phyloP scores from a whole-genome alignment of 2,329 filamentous ascomycete species.

The Purpureocillium lavendulum region DNA sequence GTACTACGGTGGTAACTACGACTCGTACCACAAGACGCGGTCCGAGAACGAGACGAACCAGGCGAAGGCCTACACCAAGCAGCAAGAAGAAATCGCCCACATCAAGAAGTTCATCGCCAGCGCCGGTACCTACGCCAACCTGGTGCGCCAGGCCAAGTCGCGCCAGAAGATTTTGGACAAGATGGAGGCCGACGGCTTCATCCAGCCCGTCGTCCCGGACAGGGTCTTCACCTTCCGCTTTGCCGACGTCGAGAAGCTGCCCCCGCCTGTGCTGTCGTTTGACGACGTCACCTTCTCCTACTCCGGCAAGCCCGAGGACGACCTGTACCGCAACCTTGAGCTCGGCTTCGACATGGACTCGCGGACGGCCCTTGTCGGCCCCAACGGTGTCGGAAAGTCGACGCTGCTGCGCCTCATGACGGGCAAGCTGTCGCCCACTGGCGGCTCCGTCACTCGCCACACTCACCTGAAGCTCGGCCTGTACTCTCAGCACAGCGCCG shows the following conservation, averaged over 20 bases:
- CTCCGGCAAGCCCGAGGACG: slow-evolving; percentile 80
- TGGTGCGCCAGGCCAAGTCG: slow-evolving; percentile 97
- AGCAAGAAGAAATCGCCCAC: slow-evolving; percentile 97
- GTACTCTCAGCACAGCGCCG: slow-evolving; percentile 97
- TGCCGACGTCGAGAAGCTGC: slow-evolving; percentile 98
- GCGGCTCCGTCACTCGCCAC: slow-evolving; percentile 77
- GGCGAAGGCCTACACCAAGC: slow-evolving; percentile 98
- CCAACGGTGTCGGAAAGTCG: slow-evolving; percentile 98
- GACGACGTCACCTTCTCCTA: slow-evolving; percentile 98
- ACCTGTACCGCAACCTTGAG: slow-evolving; percentile 92
- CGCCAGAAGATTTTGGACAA: slow-evolving; percentile 99
- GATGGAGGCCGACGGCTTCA: slow-evolving; percentile 99
- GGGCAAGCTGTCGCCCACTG: slow-evolving; percentile 80
- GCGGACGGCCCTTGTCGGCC: slow-evolving; percentile 89
- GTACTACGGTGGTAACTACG: slow-evolving; percentile 99
- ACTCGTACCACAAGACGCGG: slow-evolving; percentile 92
- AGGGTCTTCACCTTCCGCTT: slow-evolving; percentile 96
- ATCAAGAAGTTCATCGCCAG: slow-evolving; percentile 99
- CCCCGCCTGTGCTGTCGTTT: slow-evolving; percentile 90
- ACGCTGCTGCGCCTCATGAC: slow-evolving; percentile 95
- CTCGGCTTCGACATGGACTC: slow-evolving; percentile 99
- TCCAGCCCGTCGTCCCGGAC: slow-evolving; percentile 80
- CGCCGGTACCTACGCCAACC: slow-evolving; percentile 98
- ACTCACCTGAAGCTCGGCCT: slow-evolving; percentile 97
- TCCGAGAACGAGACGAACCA: slow-evolving; percentile 94